A percentile compares a stretch with the other conserved stretches of the same genome.
Conservation (phyloP, 192 early-diverging fungal species). For the Kickxella alabastrina region DNA sequence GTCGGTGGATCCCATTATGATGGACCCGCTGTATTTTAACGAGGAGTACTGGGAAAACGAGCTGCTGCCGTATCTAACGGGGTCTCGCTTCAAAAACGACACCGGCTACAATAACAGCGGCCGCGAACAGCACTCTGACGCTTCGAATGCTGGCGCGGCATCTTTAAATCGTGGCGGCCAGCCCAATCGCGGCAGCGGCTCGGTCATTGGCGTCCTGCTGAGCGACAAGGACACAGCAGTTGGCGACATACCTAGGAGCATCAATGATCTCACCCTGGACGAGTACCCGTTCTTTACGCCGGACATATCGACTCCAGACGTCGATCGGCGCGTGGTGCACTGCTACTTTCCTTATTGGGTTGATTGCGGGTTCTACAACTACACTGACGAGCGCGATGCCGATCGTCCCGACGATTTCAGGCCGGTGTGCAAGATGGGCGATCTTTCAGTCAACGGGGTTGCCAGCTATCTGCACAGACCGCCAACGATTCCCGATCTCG, state of each 20-base stretch:
- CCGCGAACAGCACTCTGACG: neutral
- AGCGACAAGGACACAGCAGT: constrained; percentile 16
- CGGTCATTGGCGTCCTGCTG: constrained; percentile 10
- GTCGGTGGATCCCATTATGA: constrained; percentile 37
- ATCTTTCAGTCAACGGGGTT: constrained; percentile 27
- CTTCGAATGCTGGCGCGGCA: neutral
- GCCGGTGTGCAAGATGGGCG: constrained; percentile 39
- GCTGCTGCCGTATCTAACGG: constrained; percentile 14
- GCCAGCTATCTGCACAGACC: constrained; percentile 21
- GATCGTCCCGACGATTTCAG: constrained; percentile 15
- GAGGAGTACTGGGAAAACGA: constrained; percentile 35
- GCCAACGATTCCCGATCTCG: constrained; percentile 23
- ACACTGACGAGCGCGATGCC: constrained; percentile 19
- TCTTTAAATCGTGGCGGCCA: neutral
- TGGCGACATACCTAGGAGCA: constrained; percentile 18
- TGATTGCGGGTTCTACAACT: constrained; percentile 82
- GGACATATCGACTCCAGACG: neutral
- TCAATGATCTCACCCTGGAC: constrained; percentile 13
- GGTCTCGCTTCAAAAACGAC: neutral
- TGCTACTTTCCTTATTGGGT: constrained; percentile 83
- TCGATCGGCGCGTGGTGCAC: constrained; percentile 39
- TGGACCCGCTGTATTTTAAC: constrained; percentile 49
- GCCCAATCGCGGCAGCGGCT: neutral
- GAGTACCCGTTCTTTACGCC: constrained; percentile 25
- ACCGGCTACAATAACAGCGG: neutral